Conservation (phyloP, 257 asterid genomes). For the Solanum rostratum region DNA sequence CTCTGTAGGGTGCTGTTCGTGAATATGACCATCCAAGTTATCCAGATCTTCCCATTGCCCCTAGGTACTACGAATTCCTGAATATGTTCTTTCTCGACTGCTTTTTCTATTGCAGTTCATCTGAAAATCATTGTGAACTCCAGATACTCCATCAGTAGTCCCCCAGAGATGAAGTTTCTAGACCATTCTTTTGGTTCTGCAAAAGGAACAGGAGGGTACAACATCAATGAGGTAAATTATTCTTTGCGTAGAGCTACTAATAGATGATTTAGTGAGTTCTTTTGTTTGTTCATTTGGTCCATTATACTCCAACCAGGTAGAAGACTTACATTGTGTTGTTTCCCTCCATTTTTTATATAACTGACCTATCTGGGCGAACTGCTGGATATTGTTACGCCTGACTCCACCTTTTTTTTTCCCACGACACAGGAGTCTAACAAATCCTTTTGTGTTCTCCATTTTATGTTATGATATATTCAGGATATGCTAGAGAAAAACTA, state of each 20-base stretch:
- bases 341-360: neutral
- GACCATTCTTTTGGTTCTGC: constrained; percentile 15
- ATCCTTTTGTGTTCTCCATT: neutral
- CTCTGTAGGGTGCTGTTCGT: constrained; percentile 42
- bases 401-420: neutral
- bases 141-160: constrained; percentile 34
- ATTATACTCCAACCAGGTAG: neutral
- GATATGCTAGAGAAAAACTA: neutral
- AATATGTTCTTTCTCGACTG: neutral
- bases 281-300: neutral
- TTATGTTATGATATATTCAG: neutral
- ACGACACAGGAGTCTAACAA: neutral
- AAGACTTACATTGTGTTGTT: neutral
- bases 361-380: neutral
- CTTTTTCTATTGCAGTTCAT: neutral
- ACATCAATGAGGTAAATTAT: constrained; percentile 39
- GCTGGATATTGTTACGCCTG: neutral
- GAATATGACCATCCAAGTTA: constrained; percentile 47
- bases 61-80: constrained; percentile 35
- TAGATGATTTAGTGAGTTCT: neutral
- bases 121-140: constrained; percentile 1
- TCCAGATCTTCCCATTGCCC: constrained; percentile 33
- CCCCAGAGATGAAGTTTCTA: constrained; percentile 23
- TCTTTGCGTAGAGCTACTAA: neutral
- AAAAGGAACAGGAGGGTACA: constrained; percentile 34